Base-by-base conservation (phyloP, 2,329 filamentous ascomycete genomes). In the Sclerotinia borealis region DNA sequence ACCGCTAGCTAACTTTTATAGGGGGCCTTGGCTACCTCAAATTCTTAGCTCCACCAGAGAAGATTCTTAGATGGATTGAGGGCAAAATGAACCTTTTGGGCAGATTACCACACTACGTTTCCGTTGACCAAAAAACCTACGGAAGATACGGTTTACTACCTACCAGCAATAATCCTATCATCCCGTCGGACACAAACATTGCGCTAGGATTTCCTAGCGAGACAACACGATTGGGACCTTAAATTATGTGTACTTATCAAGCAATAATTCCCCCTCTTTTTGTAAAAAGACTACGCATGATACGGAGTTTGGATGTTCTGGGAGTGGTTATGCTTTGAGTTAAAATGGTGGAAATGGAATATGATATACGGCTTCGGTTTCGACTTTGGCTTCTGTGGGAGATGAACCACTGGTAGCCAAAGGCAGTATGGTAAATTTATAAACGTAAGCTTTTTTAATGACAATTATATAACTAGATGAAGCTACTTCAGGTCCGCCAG, bases 101-200 rank as follows among this genome's bases (percentile, higher is more conserved):
- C 25, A 83, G 92, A 64, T 78, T 98, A 31, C 93, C 93, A 50
- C 91, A 96, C 77, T 98, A 96, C 72, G 89, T 98, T 54, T 96
- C 91, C 63, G 88, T 97, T 19, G 93, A 98, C 73, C 93, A 96
- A 77, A 97, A 96, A 81, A 96, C 91, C 7, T 96, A 93, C 72
- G 93, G 93, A 9, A 84, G 93, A 60, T 97, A 96, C 71, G 93
- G 93, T 2, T 90, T 97, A 17, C 79, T 98, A 63, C 93, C 93
- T 2, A 82, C 85, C 1, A 80, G 76, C 25, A 74, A 71, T 47
- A 67, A 68, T 72, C 72, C 47, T 74, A 76, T 61, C 73, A 76
- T 22, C 71, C 76, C 41, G 72, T 73, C 51, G 73, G 79, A 66
- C 75, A 63, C 56, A 22, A 65, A 66, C 39, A 68, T 81, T 19